Evolutionary conservation across 2,329 filamentous ascomycete species (phyloP), one percentile per base, ranked within the genome.

Genomic region (Fusarium pseudocircinatum): DNA sequence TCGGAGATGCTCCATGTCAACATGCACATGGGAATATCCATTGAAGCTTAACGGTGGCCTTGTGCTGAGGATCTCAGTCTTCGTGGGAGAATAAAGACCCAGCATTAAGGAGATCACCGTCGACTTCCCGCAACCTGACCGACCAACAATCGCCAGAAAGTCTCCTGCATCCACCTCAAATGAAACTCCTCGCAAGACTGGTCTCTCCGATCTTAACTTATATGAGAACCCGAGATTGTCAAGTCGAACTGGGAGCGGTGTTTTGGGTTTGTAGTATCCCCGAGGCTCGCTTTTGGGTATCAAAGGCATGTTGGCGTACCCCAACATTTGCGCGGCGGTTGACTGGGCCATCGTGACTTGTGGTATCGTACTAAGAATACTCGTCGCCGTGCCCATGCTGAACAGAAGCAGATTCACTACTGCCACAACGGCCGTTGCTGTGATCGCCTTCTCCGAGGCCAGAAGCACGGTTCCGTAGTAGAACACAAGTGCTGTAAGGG

Each of bases 91-190:
- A 74, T 96, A 94, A 0, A 98, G 85, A 2, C 92, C 90, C 8
- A 97, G 83, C 0, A 98, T 85, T 0, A 98, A 83, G 0, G 92
- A 89, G 1, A 92, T 87, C 40, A 98, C 86, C 0, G 96, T 98
- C 20, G 93, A 95, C 83, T 99, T 98, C 2, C 96, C 96, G n/a
- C 92, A 94, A 0, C 96, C 96, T 0, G 95, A 97, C 2, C 89
- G 84, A 2, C 96, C 95, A 5, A 97, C 94, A 26, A 98, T 90
- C 6, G 94, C 94, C 1, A 91, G 91, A 73, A 90, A 93, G 8
- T 88, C 90, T 28, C 91, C 90, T 0, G 87, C 81, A 2, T 85
- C 79, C 58, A 98, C 88, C 1, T 82, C 84, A 13, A 97, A 83
- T n/a, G 86, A 90, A n/a, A 97, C 80, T 28, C 89, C 84, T 15